phyloP scores from a whole-genome alignment of 2,329 filamentous ascomycete species.

The Fonsecaea nubica region DNA sequence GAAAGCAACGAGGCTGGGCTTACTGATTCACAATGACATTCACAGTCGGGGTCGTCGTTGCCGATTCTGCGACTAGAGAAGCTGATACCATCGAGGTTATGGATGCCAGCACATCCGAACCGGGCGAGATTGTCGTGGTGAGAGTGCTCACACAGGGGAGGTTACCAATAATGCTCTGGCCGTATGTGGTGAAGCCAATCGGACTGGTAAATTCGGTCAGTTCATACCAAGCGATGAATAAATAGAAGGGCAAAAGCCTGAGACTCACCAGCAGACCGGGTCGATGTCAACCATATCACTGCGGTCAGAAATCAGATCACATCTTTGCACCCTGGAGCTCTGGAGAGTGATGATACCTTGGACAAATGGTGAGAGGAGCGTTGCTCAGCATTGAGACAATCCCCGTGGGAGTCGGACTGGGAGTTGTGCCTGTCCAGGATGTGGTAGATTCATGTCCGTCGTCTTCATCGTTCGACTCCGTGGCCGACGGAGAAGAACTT shows the following conservation, averaged over 20 bases:
- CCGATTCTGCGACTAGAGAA: constrained; percentile 23
- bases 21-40: constrained; percentile 33
- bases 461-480: constrained; percentile 13
- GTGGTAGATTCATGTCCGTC: constrained; percentile 4
- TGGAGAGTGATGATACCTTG: constrained; percentile 21
- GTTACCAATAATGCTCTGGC: constrained; percentile 32
- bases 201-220: constrained; percentile 20
- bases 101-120: constrained; percentile 28
- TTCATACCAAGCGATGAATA: not conserved
- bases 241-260: not conserved
- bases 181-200: constrained; percentile 27
- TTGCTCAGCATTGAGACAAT: constrained; percentile 32
- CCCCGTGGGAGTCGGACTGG: constrained; percentile 29
- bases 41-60: constrained; percentile 21
- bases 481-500: constrained; percentile 7
- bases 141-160: constrained; percentile 29
- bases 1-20: not conserved
- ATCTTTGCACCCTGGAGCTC: not conserved
- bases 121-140: constrained; percentile 25
- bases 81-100: constrained; percentile 30
- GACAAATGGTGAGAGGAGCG: constrained; percentile 32
- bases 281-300: constrained; percentile 35
- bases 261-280: constrained; percentile 31
- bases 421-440: constrained; percentile 26
- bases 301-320: constrained; percentile 7